These are phyloP conservation scores for Spizellomyces punctatus DNA, from an alignment of 192 early-diverging fungal genomes.

Conservation along the genomic window DNA sequence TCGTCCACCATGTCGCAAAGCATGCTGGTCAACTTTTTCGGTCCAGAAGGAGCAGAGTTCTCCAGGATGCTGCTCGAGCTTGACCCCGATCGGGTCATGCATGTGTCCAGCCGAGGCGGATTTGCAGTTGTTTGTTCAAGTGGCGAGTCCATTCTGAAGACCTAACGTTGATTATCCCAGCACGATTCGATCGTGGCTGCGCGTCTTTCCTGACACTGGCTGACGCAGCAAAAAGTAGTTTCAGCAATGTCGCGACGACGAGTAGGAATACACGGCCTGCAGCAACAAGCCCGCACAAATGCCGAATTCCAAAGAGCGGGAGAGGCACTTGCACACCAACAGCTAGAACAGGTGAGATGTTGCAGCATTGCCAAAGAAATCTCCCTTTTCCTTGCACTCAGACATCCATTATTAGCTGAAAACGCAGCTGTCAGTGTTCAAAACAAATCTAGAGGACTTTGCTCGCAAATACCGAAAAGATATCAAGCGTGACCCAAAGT, in stretches of 20 bases:
- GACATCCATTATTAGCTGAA: constrained; percentile 26
- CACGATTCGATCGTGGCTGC: too few species aligned
- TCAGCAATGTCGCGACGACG: constrained; percentile 39
- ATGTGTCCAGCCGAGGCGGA: too few species aligned
- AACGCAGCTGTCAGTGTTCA: constrained; percentile 59
- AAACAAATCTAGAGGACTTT: constrained; percentile 84
- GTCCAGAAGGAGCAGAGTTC: too few species aligned
- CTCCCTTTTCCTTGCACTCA: not conserved
- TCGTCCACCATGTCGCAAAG: too few species aligned
- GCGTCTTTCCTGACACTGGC: not conserved
- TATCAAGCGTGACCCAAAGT: constrained; percentile 83
- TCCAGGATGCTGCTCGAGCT: too few species aligned
- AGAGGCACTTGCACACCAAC: constrained; percentile 34
- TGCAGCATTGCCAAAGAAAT: not conserved
- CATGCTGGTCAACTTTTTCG: too few species aligned
- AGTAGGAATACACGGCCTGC: constrained; percentile 58
- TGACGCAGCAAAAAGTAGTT: not conserved
- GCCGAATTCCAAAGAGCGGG: constrained; percentile 38
- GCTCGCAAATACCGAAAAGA: constrained; percentile 81
- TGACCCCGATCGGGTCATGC: too few species aligned
- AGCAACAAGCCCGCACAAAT: constrained; percentile 51
- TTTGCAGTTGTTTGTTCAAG: too few species aligned
- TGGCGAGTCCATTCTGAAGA: too few species aligned
- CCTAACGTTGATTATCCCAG: too few species aligned
- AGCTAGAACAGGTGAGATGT: constrained; percentile 35